Evolutionary conservation across 805 yeast species (phyloP).

Genomic region (Wickerhamomyces bovis): DNA sequence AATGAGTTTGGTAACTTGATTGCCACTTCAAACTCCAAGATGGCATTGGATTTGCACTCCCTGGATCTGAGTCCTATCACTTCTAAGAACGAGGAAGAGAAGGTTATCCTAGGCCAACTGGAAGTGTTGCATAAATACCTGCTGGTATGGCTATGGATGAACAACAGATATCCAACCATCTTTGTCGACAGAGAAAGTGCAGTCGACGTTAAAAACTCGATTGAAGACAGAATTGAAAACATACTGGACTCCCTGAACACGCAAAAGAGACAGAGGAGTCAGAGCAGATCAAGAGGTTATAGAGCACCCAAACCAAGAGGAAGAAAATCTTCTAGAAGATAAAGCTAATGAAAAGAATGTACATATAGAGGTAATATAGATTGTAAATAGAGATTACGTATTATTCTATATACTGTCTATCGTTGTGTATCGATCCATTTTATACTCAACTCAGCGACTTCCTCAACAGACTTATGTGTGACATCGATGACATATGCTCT

Average conservation of each 20-base stretch:
- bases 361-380: background rate
- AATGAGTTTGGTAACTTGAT: conserved; percentile 40
- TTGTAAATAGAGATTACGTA: background rate
- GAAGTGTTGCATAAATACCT: conserved; percentile 68
- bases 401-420: no score
- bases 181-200: conserved; percentile 78
- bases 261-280: conserved; percentile 3
- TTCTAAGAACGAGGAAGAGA: background rate
- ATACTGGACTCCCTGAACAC: conserved; percentile 19
- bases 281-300: background rate
- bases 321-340: background rate
- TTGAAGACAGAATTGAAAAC: conserved; percentile 47
- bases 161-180: conserved; percentile 77
- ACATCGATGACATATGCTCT: conserved; percentile 27
- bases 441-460: conserved; percentile 8
- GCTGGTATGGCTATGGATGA: conserved; percentile 74
- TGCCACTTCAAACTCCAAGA: conserved; percentile 37
- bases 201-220: conserved; percentile 54
- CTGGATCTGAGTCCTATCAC: conserved; percentile 8
- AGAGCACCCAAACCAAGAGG: background rate
- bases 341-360: background rate
- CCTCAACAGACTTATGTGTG: conserved; percentile 20
- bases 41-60: conserved; percentile 46
- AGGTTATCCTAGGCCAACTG: conserved; percentile 22
- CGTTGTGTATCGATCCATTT: conserved; percentile 6